Conservation (phyloP, 495 filamentous ascomycete species). For the Penicillium waksmanii region DNA sequence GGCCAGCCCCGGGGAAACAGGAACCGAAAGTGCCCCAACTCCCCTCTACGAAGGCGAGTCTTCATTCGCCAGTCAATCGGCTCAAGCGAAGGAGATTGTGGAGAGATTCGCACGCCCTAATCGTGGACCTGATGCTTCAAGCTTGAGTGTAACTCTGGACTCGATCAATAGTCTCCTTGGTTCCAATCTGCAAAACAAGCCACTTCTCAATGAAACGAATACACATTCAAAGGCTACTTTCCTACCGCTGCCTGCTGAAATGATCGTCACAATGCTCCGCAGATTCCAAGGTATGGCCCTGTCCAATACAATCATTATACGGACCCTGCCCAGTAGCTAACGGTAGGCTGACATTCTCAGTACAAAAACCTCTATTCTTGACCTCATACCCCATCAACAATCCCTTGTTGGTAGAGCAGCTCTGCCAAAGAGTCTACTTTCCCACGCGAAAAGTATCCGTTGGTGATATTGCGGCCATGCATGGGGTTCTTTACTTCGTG, state of each 20-base stretch:
- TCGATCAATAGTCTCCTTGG: conserved; percentile 13
- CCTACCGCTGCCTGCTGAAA: conserved; percentile 14
- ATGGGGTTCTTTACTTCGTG: conserved; percentile 25
- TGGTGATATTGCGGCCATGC: conserved; percentile 26
- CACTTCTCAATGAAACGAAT: not conserved
- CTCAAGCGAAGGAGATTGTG: conserved; percentile 13
- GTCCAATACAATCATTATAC: not conserved
- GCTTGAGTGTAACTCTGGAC: conserved; percentile 9
- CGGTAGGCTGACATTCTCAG: not conserved
- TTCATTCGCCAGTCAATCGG: conserved; percentile 19
- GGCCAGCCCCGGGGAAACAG: not conserved
- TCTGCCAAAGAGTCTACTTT: conserved; percentile 32
- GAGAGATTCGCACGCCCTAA: conserved; percentile 6
- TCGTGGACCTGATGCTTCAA: not conserved
- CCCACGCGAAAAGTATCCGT: conserved; percentile 18
- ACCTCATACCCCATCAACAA: conserved; percentile 26
- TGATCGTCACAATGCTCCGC: conserved; percentile 12
- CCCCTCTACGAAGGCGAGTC: conserved; percentile 17
- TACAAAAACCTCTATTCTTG: conserved; percentile 22
- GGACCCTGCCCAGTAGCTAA: not conserved
- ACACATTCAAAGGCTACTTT: not conserved
- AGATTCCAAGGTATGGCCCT: conserved; percentile 13
- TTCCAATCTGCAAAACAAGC: conserved; percentile 4
- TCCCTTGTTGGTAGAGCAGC: conserved; percentile 19
- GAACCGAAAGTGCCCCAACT: conserved; percentile 1